Evolutionary conservation across 1,139 yeast genomes (phyloP).

Genomic region (Diutina catenulata): DNA sequence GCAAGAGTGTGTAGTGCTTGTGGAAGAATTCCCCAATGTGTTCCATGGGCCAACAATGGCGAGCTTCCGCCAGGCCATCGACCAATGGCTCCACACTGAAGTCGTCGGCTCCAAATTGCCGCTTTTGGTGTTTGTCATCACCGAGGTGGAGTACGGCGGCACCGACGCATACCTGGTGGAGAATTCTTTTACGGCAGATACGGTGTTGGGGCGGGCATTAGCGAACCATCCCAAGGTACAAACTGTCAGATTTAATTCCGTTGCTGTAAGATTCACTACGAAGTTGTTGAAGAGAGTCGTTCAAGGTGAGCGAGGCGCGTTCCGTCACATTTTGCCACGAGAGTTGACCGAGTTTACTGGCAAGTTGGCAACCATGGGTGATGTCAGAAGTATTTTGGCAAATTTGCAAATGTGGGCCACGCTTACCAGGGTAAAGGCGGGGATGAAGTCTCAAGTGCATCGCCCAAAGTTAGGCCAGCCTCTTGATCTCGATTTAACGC

Average conservation of each 20-base stretch:
- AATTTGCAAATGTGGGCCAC: neutral
- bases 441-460: too few relatives aligned
- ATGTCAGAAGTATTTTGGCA: constrained; percentile 3
- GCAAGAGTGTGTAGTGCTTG: neutral
- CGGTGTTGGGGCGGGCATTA: neutral
- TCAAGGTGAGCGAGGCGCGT: neutral
- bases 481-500: neutral
- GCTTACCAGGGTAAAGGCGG: neutral
- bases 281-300: neutral
- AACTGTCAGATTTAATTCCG: neutral
- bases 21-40: constrained; percentile 4
- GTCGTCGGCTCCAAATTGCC: neutral
- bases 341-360: neutral
- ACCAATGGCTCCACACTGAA: neutral
- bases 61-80: neutral
- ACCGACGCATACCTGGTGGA: neutral
- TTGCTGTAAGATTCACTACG: neutral
- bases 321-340: neutral
- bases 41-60: neutral
- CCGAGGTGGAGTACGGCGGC: constrained; percentile 1
- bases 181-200: neutral
- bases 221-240: neutral
- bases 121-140: neutral
- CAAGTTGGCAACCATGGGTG: neutral
- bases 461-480: neutral